These are phyloP conservation scores for Eucalyptus pauciflora DNA, from an alignment of 345 rosid species.

Conservation along the genomic window DNA sequence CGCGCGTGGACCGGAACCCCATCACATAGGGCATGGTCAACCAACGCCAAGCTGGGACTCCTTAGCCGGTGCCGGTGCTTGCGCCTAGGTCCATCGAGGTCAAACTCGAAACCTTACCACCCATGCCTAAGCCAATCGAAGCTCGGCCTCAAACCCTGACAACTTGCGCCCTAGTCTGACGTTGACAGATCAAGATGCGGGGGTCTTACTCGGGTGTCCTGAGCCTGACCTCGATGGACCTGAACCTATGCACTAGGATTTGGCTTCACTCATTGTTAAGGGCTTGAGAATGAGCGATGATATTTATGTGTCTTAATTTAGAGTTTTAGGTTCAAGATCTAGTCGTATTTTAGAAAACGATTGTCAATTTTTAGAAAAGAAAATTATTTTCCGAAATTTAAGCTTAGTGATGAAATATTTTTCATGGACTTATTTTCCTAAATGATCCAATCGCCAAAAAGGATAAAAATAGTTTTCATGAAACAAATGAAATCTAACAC, in stretches of 20 bases:
- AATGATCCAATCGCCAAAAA: not conserved
- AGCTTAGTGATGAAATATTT: no score
- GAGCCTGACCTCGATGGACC: fast-evolving
- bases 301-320: no score
- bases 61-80: fast-evolving
- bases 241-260: fast-evolving
- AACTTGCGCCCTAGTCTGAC: fast-evolving
- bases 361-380: fast-evolving
- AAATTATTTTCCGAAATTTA: fast-evolving
- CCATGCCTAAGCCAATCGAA: no score
- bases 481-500: no score
- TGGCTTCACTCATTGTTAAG: fast-evolving
- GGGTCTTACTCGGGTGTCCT: fast-evolving
- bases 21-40: not conserved
- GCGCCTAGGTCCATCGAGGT: not conserved
- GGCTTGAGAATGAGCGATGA: fast-evolving
- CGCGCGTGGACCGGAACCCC: not conserved
- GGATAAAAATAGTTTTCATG: fast-evolving
- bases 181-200: fast-evolving
- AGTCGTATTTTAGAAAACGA: no score
- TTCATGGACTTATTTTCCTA: no score
- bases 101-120: fast-evolving
- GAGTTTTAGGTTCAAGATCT: no score
- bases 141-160: fast-evolving
- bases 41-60: not conserved